These are phyloP conservation scores for Singerocomus inundabilis DNA, from an alignment of 1,284 basidiomycete species.

Conservation along the genomic window DNA sequence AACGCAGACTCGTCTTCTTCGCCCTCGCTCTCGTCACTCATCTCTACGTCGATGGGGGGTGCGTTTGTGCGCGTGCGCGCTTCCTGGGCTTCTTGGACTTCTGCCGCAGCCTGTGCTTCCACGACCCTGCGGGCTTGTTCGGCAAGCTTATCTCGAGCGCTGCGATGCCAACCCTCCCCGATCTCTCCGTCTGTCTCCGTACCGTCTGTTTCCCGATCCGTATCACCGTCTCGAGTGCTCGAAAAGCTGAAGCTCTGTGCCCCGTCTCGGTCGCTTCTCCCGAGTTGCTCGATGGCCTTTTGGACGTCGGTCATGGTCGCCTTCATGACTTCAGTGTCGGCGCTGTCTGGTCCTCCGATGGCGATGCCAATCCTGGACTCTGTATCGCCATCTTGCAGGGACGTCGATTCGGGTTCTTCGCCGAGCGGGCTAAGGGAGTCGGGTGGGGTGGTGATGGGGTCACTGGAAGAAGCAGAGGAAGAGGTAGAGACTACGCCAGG, in stretches of 20 bases:
- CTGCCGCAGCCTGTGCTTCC: conserved; percentile 52
- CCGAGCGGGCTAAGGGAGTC: conserved; percentile 42
- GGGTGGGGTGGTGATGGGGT: conserved; percentile 26
- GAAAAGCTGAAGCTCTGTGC: conserved; percentile 71
- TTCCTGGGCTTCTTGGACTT: conserved; percentile 36
- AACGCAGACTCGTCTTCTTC: conserved; percentile 54
- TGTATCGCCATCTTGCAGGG: conserved; percentile 34
- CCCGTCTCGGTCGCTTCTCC: conserved; percentile 48
- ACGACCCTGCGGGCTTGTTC: conserved; percentile 67
- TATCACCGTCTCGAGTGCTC: conserved; percentile 55
- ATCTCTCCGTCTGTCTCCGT: conserved; percentile 49
- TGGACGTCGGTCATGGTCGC: conserved; percentile 87
- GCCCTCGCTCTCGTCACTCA: conserved; percentile 78
- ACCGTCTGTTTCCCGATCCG: conserved; percentile 57
- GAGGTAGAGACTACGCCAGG: conserved; percentile 23
- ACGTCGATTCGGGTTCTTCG: conserved; percentile 44
- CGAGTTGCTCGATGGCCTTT: conserved; percentile 80
- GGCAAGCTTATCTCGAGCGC: conserved; percentile 67
- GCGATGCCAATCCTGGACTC: conserved; percentile 25
- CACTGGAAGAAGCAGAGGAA: conserved; percentile 22
- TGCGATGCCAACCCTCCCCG: conserved; percentile 63
- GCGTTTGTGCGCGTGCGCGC: conserved; percentile 40
- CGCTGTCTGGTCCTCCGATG: conserved; percentile 24
- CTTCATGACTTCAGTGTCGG: conserved; percentile 64
- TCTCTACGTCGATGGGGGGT: conserved; percentile 72